A percentile compares a stretch with the other conserved stretches of the same genome.
These are phyloP conservation scores for Zea luxurians DNA, from an alignment of 176 grass and related monocot genomes.

Conservation along the genomic window DNA sequence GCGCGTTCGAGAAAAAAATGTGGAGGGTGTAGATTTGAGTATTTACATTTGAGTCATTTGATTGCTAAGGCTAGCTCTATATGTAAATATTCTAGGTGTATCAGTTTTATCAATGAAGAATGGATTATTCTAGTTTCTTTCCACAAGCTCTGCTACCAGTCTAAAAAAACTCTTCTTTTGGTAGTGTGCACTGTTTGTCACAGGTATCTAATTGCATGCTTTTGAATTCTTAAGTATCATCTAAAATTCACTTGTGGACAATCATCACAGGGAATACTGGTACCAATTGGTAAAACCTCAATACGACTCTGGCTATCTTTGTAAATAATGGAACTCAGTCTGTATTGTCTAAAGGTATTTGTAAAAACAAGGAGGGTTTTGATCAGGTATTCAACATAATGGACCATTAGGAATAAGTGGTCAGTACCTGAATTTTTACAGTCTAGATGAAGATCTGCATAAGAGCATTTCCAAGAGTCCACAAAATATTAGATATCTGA, in stretches of 20 bases:
- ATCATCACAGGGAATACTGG: neutral
- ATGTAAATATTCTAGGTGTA: neutral
- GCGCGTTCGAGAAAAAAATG: too few species aligned
- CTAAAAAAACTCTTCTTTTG: neutral
- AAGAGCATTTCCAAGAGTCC: neutral
- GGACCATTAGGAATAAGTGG: neutral
- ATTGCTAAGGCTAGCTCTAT: neutral
- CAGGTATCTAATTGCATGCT: neutral
- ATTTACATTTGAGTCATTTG: neutral
- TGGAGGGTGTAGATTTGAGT: neutral
- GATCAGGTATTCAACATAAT: neutral
- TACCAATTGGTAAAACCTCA: neutral
- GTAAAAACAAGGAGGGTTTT: neutral
- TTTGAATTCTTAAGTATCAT: neutral
- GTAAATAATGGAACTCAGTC: neutral
- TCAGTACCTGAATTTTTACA: neutral
- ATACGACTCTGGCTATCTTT: neutral
- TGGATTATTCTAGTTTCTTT: neutral
- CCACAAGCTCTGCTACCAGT: neutral
- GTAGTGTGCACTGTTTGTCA: neutral
- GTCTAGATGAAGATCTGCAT: neutral
- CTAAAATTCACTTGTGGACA: slow-evolving; percentile 2
- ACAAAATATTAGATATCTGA: neutral
- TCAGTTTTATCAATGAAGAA: neutral
- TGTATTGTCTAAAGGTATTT: neutral